A percentile compares a stretch with the other conserved stretches of the same genome.
Evolutionary conservation across 192 early-diverging fungal species (phyloP).

Genomic region (Umbelopsis sp.): DNA sequence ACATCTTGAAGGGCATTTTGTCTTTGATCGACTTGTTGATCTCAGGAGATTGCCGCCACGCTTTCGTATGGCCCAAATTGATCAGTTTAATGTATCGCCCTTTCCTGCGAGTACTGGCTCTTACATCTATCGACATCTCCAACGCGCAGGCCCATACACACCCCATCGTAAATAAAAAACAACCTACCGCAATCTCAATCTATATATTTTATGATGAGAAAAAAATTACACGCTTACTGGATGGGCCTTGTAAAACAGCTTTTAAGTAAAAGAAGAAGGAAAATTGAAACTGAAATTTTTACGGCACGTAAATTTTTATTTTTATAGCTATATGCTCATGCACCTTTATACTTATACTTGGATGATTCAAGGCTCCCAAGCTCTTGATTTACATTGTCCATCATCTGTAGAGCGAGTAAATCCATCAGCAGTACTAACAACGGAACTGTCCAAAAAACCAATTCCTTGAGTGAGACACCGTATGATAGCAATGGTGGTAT

Average conservation of each 20-base stretch:
- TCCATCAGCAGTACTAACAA: constrained; percentile 16
- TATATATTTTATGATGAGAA: constrained; percentile 9
- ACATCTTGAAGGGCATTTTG: no score
- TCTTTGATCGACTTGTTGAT: no score
- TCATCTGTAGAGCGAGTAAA: constrained; percentile 18
- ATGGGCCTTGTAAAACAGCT: background rate
- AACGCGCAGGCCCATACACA: no score
- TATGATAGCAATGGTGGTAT: background rate
- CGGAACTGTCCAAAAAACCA: constrained; percentile 22
- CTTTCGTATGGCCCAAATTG: no score
- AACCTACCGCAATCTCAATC: background rate
- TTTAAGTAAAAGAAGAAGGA: background rate
- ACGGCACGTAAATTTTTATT: background rate
- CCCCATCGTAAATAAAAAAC: no score
- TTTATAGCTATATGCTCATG: constrained; percentile 5
- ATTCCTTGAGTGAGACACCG: constrained; percentile 2
- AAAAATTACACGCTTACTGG: background rate
- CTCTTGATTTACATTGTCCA: constrained; percentile 17
- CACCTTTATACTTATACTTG: constrained; percentile 24
- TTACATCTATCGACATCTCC: background rate
- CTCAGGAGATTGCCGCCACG: no score
- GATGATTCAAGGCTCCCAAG: constrained; percentile 11
- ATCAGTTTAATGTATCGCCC: no score
- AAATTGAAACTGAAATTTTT: background rate
- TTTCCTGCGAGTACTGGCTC: background rate